phyloP scores from a whole-genome alignment of 2,329 filamentous ascomycete species.

The Colletotrichum ledebouriae region DNA sequence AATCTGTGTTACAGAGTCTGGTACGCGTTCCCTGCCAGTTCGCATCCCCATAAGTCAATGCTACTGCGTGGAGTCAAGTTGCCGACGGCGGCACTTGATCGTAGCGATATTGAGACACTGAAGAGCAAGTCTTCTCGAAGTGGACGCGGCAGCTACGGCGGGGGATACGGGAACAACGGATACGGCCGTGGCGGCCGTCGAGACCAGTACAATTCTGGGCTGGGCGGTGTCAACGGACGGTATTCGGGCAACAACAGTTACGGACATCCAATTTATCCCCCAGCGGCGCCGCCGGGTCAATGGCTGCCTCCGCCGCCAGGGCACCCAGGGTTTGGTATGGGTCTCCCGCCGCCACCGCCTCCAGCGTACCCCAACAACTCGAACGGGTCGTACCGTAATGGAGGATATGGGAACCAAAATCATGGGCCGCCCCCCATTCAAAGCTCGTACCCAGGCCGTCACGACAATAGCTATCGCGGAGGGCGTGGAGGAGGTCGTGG shows the following conservation, averaged over 20 bases:
- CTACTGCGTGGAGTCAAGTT: slow-evolving; percentile 86
- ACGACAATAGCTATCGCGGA: slow-evolving; percentile 1
- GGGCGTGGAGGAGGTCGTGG: slow-evolving; percentile 31
- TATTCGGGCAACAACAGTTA: slow-evolving; percentile 41
- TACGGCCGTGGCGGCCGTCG: slow-evolving; percentile 60
- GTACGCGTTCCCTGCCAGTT: slow-evolving; percentile 83
- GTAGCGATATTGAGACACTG: slow-evolving; percentile 80
- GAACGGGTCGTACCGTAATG: slow-evolving; percentile 24
- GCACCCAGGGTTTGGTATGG: slow-evolving; percentile 57
- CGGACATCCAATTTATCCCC: slow-evolving; percentile 23
- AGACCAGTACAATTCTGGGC: slow-evolving; percentile 67
- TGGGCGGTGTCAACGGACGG: slow-evolving; percentile 44
- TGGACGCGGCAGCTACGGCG: slow-evolving; percentile 80
- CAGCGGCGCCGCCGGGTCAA: slow-evolving; percentile 13
- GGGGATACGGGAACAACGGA: slow-evolving; percentile 64
- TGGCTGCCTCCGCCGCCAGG: slow-evolving; percentile 63
- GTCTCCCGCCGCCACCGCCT: slow-evolving; percentile 62
- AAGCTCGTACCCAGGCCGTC: slow-evolving; percentile 7
- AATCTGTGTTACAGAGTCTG: slow-evolving; percentile 72
- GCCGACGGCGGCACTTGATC: slow-evolving; percentile 78
- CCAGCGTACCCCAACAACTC: slow-evolving; percentile 49
- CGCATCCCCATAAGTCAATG: slow-evolving; percentile 90
- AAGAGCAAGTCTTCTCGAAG: slow-evolving; percentile 74
- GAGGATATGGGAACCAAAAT: slow-evolving; percentile 29
- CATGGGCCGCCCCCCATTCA: slow-evolving; percentile 26